These are phyloP conservation scores for Gossypioides kirkii DNA, from an alignment of 345 rosid species.

Conservation along the genomic window DNA sequence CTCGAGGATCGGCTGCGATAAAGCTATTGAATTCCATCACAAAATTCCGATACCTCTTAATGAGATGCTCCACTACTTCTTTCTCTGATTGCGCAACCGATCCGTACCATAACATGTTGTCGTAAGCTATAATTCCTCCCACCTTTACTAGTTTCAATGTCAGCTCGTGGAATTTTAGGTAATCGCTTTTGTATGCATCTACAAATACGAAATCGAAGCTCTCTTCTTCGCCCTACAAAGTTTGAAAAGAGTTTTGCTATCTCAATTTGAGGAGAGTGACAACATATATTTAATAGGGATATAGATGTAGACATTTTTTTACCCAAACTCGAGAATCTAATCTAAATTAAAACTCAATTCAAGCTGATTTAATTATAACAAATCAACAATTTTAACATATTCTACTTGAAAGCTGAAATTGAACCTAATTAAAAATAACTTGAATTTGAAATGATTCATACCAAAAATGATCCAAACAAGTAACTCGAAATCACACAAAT, in stretches of 20 bases:
- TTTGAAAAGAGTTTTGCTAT: too few relatives aligned
- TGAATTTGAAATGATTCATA: too few relatives aligned
- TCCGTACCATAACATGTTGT: slow-evolving; percentile 3
- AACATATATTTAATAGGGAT: background rate
- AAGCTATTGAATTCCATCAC: background rate
- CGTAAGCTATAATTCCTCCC: slow-evolving; percentile 4
- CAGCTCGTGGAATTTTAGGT: background rate
- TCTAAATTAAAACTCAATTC: too few relatives aligned
- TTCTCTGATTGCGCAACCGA: background rate
- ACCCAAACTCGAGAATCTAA: too few relatives aligned
- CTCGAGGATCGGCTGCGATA: background rate
- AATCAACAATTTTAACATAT: too few relatives aligned
- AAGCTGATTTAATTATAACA: too few relatives aligned
- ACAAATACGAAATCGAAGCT: slow-evolving; percentile 4
- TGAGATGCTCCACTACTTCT: background rate
- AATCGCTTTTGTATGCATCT: background rate
- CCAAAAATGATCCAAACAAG: too few relatives aligned
- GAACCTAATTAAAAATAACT: too few relatives aligned
- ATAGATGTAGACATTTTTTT: too few relatives aligned
- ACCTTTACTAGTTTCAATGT: background rate
- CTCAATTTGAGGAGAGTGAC: background rate
- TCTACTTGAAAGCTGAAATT: too few relatives aligned
- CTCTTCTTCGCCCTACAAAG: slow-evolving; percentile 9
- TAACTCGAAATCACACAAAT: too few relatives aligned
- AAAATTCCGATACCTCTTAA: background rate